A percentile compares a stretch with the other conserved stretches of the same genome.
Evolutionary conservation across 2,329 filamentous ascomycete species (phyloP).

Genomic region (Hymenoscyphus occultus): DNA sequence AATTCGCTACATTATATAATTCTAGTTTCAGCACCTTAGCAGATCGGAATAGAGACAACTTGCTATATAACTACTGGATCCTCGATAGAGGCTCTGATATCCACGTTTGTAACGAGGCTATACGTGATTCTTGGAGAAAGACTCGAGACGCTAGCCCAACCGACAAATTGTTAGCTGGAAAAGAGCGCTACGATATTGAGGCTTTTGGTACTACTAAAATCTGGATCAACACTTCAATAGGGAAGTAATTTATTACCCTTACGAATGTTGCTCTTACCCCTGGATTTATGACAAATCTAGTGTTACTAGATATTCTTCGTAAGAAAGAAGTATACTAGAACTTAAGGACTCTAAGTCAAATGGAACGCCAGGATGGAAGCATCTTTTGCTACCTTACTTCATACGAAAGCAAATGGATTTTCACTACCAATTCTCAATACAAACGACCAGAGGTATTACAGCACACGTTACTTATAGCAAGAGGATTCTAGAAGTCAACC

Average conservation of each 20-base stretch:
- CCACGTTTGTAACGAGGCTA: not conserved
- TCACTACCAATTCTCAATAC: too few species aligned
- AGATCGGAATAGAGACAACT: not conserved
- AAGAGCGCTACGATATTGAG: not conserved
- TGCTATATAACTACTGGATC: not conserved
- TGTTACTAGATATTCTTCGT: too few species aligned
- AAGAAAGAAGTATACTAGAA: too few species aligned
- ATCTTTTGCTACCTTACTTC: too few species aligned
- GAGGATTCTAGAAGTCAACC: not conserved
- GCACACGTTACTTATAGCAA: not conserved
- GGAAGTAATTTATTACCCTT: not conserved
- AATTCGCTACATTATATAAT: not conserved
- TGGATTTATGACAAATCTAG: too few species aligned
- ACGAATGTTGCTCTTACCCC: not conserved
- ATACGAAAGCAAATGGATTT: too few species aligned
- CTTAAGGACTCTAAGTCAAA: too few species aligned
- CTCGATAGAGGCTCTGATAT: not conserved
- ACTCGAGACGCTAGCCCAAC: not conserved
- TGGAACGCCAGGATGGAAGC: too few species aligned
- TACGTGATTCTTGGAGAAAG: not conserved
- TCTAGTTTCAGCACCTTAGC: not conserved
- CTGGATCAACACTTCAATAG: not conserved
- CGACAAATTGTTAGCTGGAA: not conserved
- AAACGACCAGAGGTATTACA: too few species aligned
- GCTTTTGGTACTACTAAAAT: not conserved